Base-by-base conservation (phyloP, 345 rosid genomes). In the Sonneratia alba region DNA sequence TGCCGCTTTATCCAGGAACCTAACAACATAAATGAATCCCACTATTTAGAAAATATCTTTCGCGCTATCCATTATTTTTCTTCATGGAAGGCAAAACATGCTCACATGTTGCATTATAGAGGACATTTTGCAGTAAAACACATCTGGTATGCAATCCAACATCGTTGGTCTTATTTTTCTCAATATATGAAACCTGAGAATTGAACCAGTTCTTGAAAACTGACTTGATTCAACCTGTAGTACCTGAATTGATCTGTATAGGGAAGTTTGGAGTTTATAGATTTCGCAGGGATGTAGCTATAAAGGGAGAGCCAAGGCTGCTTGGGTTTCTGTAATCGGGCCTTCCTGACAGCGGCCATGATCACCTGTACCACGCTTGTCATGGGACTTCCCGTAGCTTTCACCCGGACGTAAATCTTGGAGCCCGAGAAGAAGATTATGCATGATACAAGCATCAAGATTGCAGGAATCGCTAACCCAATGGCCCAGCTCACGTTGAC, bases 341-440 rank as follows among this genome's bases (percentile, higher is more conserved):
- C 71, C 72, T 83, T 83, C 77, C 70, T 77, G 43, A 75, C 57
- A 3, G 84, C 75, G 27, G 71, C 83, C 37, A 68, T 78, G 8
- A 75, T 19, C 66, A 81, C 84, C 72, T 77, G 83, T 22, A 61
- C 79, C 1, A 89, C 81, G 79, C 93, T 81, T 40, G 88, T 85
- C 77, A 89, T 70, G 0, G 97, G 97, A 78, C 97, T 89, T 19
- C 97, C 97, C 0, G 80, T 83, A 24, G 95, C 93, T 70, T 84
- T 81, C 16, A 91, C 97, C 74, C 80, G 87, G 24, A 91, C 93
- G 70, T 91, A 91, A 19, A 91, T 67, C 51, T 81, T 89, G 18
- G 93, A 75, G 0, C 95, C 97, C 72, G 69, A 62, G 53, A 86
- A 89, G 82, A 59, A 89, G 48, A 91, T 77, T 0, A 70, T 83